Evolutionary conservation across 176 grass and related monocot genomes (phyloP), one percentile per base, ranked within the genome.

Genomic region (Lolium perenne): DNA sequence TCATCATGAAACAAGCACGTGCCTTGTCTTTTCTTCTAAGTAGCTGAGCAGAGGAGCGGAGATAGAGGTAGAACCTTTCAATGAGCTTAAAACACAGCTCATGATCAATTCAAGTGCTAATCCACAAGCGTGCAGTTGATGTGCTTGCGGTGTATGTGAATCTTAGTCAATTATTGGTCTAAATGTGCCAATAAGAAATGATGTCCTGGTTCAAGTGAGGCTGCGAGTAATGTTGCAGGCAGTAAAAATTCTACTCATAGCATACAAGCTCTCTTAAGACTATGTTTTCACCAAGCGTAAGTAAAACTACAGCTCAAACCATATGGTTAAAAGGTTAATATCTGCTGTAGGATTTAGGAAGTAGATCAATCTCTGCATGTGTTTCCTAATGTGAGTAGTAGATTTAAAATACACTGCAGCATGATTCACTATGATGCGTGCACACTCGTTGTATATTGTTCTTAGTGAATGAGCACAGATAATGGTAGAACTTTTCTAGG

Each of bases 401-500:
- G 1, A 63, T 63, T 13, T 0, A 22, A 62, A 10, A 23, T 61
- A 12, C 46, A 40, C 40, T 63, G 21, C 56, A 47, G 17, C 77
- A 79, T 26, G 57, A 62, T 45, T 14, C 56, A 10, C 38, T 22
- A 61, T 45, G 76, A 60, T 9, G 38, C 26, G 26, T 29, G 26
- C 26, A 29, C 26, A 29, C 26, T 29, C 6, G 20, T 43, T 23
- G 7, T 45, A 6, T 60, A 13, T 79, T 79, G 11, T 60, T 60
- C 3, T 22, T 15, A 60, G 20, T 25, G 17, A n/a, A 46, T 6
- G 57, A 45, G 38, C 15, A 65, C 16, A 78, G 76, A 62, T 2
- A 60, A 38, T 46, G 17, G 23, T 25, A 16, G 40, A 61, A 92
- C 93, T 87, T 92, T 82, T 88, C 41, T 90, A 29, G 47, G 67